These are phyloP conservation scores for Alternaria brassicae DNA, from an alignment of 2,329 filamentous ascomycete species.

Conservation along the genomic window DNA sequence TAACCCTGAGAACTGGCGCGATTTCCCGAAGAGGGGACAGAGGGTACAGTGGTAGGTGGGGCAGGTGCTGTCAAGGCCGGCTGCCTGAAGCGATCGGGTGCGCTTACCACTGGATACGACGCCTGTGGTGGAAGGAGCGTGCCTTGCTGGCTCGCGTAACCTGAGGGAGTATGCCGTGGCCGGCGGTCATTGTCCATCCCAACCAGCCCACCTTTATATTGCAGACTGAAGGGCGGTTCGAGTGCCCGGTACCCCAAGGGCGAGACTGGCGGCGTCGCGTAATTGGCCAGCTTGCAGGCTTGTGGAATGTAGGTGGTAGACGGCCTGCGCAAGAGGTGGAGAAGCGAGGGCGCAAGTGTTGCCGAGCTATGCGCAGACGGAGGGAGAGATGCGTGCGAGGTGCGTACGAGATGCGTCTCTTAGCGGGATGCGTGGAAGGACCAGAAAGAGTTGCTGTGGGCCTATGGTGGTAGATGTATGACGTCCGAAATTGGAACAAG, in stretches of 20 bases:
- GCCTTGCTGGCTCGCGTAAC: constrained; percentile 63
- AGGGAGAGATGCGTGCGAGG: constrained; percentile 21
- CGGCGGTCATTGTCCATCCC: constrained; percentile 80
- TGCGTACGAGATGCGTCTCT: constrained; percentile 16
- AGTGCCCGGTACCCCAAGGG: constrained; percentile 68
- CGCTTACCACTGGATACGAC: constrained; percentile 54
- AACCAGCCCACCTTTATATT: constrained; percentile 60
- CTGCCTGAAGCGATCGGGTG: constrained; percentile 59
- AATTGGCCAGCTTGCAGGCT: constrained; percentile 69
- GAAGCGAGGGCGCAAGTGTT: constrained; percentile 5
- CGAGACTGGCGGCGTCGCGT: constrained; percentile 68
- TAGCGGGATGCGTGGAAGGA: constrained; percentile 18
- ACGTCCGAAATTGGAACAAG: constrained; percentile 38
- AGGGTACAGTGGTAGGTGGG: constrained; percentile 53
- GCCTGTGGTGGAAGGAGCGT: constrained; percentile 54
- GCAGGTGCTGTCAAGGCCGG: constrained; percentile 52
- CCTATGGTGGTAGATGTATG: constrained; percentile 28
- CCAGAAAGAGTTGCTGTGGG: constrained; percentile 21
- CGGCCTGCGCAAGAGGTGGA: constrained; percentile 26
- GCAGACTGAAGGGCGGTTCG: constrained; percentile 65
- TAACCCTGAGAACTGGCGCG: constrained; percentile 53
- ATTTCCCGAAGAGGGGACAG: constrained; percentile 50
- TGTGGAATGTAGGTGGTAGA: constrained; percentile 26
- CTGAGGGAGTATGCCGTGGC: constrained; percentile 75
- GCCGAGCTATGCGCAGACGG: constrained; percentile 14